These are phyloP conservation scores for Saccharomycopsis sp. DNA, from an alignment of 805 yeast species.

Conservation along the genomic window DNA sequence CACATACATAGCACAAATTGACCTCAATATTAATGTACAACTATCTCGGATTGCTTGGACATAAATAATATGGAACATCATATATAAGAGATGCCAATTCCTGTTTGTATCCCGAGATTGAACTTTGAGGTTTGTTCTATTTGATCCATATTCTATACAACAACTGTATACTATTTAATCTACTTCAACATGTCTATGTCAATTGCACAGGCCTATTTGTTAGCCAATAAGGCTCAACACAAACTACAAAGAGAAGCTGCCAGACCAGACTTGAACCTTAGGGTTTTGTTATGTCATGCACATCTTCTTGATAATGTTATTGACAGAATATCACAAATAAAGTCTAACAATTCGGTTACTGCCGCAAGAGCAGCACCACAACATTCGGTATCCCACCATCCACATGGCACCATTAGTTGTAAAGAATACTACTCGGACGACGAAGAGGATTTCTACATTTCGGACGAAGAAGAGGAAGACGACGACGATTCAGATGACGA, in stretches of 20 bases:
- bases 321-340: slow-evolving; percentile 32
- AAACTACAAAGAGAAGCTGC: slow-evolving; percentile 60
- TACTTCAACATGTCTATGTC: slow-evolving; percentile 2
- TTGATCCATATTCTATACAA: background rate
- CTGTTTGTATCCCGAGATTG: background rate
- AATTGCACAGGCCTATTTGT: slow-evolving; percentile 45
- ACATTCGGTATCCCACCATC: no score
- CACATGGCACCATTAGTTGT: slow-evolving; percentile 30
- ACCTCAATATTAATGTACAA: background rate
- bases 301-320: slow-evolving; percentile 61
- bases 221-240: slow-evolving; percentile 58
- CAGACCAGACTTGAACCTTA: slow-evolving; percentile 48
- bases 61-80: background rate
- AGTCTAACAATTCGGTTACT: slow-evolving; percentile 20
- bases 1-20: background rate
- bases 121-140: no score
- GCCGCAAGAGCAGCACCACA: slow-evolving; percentile 22
- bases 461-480: slow-evolving; percentile 23
- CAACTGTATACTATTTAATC: no score
- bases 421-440: slow-evolving; percentile 28
- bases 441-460: slow-evolving; percentile 9
- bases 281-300: slow-evolving; percentile 62
- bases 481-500: slow-evolving; percentile 21
- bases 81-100: background rate
- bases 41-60: background rate